These are phyloP conservation scores for Chaetomium strumarium DNA, from an alignment of 2,329 filamentous ascomycete species.

Conservation along the genomic window DNA sequence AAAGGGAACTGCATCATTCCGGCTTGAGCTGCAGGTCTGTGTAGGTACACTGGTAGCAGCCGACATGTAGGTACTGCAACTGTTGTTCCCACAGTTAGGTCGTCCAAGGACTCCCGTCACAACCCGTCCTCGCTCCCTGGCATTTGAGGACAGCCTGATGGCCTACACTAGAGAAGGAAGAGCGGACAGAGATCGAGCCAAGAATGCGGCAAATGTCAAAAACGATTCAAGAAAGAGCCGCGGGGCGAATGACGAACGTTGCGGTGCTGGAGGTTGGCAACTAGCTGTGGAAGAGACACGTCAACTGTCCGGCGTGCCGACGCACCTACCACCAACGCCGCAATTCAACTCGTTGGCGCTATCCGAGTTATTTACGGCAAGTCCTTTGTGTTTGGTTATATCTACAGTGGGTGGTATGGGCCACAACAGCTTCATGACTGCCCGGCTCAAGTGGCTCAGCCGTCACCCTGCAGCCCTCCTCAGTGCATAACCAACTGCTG, in stretches of 20 bases:
- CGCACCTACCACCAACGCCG: background rate
- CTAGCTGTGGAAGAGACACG: constrained; percentile 7
- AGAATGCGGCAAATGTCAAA: background rate
- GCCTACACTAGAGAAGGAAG: constrained; percentile 1
- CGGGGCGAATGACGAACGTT: constrained; percentile 13
- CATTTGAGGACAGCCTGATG: no score
- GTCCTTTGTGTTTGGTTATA: constrained; percentile 5
- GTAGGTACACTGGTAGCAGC: background rate
- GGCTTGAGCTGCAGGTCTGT: no score
- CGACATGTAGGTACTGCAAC: background rate
- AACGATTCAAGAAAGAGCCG: constrained; percentile 2
- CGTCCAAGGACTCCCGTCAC: background rate
- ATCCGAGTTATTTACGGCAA: constrained; percentile 1
- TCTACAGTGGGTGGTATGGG: background rate
- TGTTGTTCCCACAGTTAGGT: background rate
- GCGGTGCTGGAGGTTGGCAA: background rate
- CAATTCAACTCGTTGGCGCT: background rate
- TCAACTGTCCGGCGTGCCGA: constrained; percentile 8
- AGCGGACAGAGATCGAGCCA: constrained; percentile 12
- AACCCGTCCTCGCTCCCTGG: background rate
- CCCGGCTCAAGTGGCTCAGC: constrained; percentile 7
- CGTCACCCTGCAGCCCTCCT: constrained; percentile 3
- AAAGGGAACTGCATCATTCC: background rate
- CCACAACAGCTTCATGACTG: background rate
- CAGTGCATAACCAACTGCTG: background rate